Evolutionary conservation across 495 filamentous ascomycete species (phyloP), one percentile per base, ranked within the genome.

Genomic region (Letharia columbiana): DNA sequence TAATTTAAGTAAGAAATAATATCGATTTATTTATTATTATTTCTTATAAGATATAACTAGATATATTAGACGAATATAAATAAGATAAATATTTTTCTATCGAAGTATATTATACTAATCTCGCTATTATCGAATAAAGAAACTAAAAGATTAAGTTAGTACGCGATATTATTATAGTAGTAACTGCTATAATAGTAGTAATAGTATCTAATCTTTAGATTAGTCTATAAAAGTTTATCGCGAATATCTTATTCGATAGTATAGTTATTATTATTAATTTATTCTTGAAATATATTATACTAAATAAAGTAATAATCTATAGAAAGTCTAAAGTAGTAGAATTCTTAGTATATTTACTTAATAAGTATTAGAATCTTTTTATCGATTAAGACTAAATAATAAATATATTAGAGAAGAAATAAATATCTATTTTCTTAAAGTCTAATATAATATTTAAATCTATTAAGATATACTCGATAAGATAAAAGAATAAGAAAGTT

Each of bases 401-500:
- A 0, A 15, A 61, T 37, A 47, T 42, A 49, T n/a, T 47, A 44
- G n/a, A 59, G 31, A 3, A 44, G 15, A 3, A 62, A 44, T 62
- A 44, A 44, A 62, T 62, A 41, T 33, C 40, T 61, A 65, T 63
- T 41, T 20, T 37, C 5, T 7, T 63, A 49, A 63, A 45, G 12
- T n/a, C n/a, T 54, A 11, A 49, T 56, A 1, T 20, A 57, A n/a
- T 35, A 18, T 33, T 44, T 67, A 62, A 47, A 37, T 40, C 17
- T 33, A 37, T 2, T 40, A 54, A 39, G 7, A 40, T 63, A 37
- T 67, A 54, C 11, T 28, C 31, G 13, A 56, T 67, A 62, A 12
- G 11, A 52, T 40, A 40, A 10, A 57, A 66, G 11, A 33, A 68
- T 33, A 40, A 56, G 9, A 61, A 70, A 45, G 15, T 71, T 13